phyloP scores from a whole-genome alignment of 176 grass and related monocot genomes.

The Ensete ventricosum region DNA sequence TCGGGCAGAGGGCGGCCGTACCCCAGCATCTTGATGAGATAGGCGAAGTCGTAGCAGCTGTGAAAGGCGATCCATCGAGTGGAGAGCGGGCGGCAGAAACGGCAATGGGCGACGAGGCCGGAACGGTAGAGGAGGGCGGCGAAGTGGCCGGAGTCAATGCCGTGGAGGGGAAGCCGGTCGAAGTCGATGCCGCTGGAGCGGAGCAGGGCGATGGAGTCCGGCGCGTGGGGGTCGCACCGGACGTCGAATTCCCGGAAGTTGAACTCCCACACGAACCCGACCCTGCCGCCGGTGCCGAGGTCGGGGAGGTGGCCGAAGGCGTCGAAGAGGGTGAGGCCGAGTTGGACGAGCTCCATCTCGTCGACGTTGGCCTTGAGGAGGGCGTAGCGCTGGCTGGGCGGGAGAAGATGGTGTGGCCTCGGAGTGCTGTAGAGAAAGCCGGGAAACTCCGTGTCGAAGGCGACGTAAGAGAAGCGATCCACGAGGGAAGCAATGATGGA shows the following conservation, averaged over 20 bases:
- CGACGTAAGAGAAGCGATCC: neutral
- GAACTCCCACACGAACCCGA: constrained; percentile 3
- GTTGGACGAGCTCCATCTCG: neutral
- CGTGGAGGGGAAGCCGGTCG: neutral
- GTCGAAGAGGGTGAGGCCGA: constrained; percentile 10
- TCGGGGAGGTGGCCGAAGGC: neutral
- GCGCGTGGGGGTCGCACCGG: neutral
- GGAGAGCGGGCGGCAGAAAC: neutral
- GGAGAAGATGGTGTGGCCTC: neutral
- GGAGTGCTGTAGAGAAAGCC: neutral
- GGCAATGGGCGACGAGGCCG: neutral
- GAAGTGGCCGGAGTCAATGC: neutral
- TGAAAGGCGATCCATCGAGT: neutral
- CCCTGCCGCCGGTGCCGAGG: neutral
- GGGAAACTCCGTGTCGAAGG: constrained; percentile 14
- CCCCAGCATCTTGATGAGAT: neutral
- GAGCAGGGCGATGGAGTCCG: constrained; percentile 3
- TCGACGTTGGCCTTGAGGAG: constrained; percentile 13
- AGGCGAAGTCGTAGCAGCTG: neutral
- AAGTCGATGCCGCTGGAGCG: neutral
- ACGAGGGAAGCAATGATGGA: neutral
- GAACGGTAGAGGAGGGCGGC: neutral
- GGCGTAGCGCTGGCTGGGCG: neutral
- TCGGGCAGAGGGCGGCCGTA: constrained; percentile 5
- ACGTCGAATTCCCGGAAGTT: constrained; percentile 4